Base-by-base conservation (phyloP, 495 filamentous ascomycete species). In the Hyaloscypha variabilis region DNA sequence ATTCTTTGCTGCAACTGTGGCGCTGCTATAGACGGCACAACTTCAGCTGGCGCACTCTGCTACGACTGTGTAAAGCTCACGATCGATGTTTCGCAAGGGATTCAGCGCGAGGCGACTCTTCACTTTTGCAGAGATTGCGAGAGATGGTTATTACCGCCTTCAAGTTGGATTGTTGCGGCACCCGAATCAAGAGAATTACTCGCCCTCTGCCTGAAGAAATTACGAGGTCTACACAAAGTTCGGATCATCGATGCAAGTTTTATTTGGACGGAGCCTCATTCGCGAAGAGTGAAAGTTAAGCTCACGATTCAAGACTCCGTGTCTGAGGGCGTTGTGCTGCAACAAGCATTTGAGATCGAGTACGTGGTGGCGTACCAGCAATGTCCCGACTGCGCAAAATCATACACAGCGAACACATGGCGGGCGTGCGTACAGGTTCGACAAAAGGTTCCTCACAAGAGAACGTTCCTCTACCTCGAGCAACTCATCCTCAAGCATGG, bases 221-320 rank as follows among this genome's bases (percentile, higher is more conserved):
- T 99, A 62, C 82, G 87, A 58, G 93, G 94, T 46, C 76, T 99
- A 62, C 83, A 85, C 70, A 95, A 92, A 78, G 91, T 96, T 61
- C 82, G 95, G 50, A 93, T 99, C 66, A 92, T 95, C 72, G 95
- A 99, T 71, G 95, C 95, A 39, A 90, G 86, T 71, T 99, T 99
- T 74, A 92, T 97, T 68, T 99, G 95, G 95, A 99, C 95, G 3
- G 95, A 99, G 77, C 95, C 95, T 8, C 95, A 99, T 80, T 96
- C 91, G 57, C 82, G 91, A 71, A 81, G 95, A 71, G 82, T 99
- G 58, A 93, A 91, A 73, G 87, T 99, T 67, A 96, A 96, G 78
- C 90, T 99, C 71, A 97, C 93, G 0, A 85, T 99, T 21, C 94
- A 99, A 73, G 85, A 86, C 46, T 74, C 79, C 17, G 83, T 85